These are phyloP conservation scores for Acanthamoeba divionensis DNA, from an alignment of 208 protist genomes.

Conservation along the genomic window DNA sequence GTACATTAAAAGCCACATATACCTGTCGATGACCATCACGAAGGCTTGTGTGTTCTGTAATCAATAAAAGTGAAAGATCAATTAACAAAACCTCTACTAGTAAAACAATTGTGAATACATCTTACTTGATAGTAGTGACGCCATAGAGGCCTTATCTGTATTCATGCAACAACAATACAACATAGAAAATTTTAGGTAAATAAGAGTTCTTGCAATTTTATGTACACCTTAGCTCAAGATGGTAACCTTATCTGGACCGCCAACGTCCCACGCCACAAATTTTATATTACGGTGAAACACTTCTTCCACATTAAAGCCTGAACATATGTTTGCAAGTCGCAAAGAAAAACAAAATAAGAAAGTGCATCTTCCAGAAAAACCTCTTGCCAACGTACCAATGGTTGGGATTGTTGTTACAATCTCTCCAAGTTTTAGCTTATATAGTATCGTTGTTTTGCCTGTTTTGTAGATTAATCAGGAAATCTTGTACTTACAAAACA, in stretches of 20 bases:
- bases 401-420: slow-evolving; percentile 91
- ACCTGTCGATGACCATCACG: slow-evolving; percentile 92
- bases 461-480: slow-evolving; percentile 56
- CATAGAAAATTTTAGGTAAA: background rate
- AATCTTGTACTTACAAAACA: too few relatives aligned
- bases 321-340: background rate
- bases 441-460: slow-evolving; percentile 95
- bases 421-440: slow-evolving; percentile 76
- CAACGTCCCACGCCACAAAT: background rate
- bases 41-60: slow-evolving; percentile 88
- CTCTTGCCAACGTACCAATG: slow-evolving; percentile 73
- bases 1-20: background rate
- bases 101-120: too few relatives aligned
- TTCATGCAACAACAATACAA: slow-evolving; percentile 59
- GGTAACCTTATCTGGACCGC: slow-evolving; percentile 1
- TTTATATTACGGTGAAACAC: background rate
- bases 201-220: background rate
- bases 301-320: background rate
- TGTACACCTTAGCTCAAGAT: background rate
- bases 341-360: background rate
- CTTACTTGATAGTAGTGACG: slow-evolving; percentile 96
- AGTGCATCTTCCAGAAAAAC: background rate
- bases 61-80: too few relatives aligned
- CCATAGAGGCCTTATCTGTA: slow-evolving; percentile 88
- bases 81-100: too few relatives aligned